These are phyloP conservation scores for Suillus discolor DNA, from an alignment of 768 basidiomycete species.

Conservation along the genomic window DNA sequence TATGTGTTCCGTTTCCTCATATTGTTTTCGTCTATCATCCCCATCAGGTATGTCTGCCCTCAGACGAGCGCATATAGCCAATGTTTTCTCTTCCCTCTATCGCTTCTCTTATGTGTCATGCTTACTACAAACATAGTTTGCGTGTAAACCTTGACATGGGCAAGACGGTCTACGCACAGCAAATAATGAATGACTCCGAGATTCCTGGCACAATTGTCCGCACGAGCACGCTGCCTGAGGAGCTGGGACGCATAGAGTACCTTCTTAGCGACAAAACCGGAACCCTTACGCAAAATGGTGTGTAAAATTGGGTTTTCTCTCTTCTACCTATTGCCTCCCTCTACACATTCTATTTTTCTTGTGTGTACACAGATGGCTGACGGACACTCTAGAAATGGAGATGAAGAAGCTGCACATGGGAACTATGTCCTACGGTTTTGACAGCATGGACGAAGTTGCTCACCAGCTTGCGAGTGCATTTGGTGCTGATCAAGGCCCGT, in stretches of 20 bases:
- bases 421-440: conserved; percentile 94
- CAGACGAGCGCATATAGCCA: background rate
- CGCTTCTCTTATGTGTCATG: background rate
- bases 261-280: conserved; percentile 98
- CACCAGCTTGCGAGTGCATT: conserved; percentile 90
- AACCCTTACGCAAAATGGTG: conserved; percentile 96
- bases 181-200: conserved; percentile 91
- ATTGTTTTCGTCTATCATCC: conserved; percentile 98
- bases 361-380: background rate
- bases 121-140: conserved; percentile 52
- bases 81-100: conserved; percentile 7
- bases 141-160: conserved; percentile 99
- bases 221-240: conserved; percentile 97
- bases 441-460: conserved; percentile 99
- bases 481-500: conserved; percentile 61
- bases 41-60: conserved; percentile 78
- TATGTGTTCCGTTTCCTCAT: conserved; percentile 97
- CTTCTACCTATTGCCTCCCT: background rate
- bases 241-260: conserved; percentile 94
- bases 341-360: background rate
- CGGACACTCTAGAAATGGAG: conserved; percentile 81
- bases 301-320: conserved; percentile 18
- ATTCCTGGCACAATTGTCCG: conserved; percentile 96
- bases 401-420: conserved; percentile 99
- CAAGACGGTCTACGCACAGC: conserved; percentile 95